Conservation (phyloP, 768 basidiomycete species). For the Cubamyces sp. region DNA sequence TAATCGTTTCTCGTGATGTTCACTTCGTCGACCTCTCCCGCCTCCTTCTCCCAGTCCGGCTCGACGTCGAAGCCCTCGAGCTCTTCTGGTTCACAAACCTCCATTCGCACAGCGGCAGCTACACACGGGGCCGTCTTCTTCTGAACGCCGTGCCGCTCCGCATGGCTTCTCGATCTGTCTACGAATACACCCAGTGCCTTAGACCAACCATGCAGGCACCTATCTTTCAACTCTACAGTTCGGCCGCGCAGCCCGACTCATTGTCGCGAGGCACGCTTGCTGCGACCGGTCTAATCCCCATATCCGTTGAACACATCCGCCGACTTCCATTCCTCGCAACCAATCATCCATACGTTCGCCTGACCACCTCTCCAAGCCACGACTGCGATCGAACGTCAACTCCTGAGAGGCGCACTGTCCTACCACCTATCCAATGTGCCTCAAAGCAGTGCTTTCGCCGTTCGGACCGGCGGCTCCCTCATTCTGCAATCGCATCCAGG, state of each 20-base stretch:
- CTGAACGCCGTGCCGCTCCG: neutral
- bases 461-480: no score
- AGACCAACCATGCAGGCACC: neutral
- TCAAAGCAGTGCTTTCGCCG: no score
- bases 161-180: neutral
- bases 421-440: no score
- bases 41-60: constrained; percentile 14
- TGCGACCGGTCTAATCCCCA: neutral
- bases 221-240: neutral
- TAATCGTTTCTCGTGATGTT: neutral
- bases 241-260: neutral
- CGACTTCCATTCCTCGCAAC: neutral
- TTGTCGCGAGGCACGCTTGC: neutral
- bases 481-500: no score
- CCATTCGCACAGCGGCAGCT: constrained; percentile 16
- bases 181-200: no score
- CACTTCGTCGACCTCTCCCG: constrained; percentile 9
- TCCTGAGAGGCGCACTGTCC: no score
- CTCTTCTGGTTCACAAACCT: constrained; percentile 13
- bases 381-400: no score
- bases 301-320: no score
- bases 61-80: constrained; percentile 22
- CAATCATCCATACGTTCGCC: neutral
- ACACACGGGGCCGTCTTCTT: constrained; percentile 23
- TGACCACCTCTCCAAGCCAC: no score